A percentile compares a stretch with the other conserved stretches of the same genome.
phyloP scores from a whole-genome alignment of 1,139 yeast species.

The Saccharomyces hybrid region DNA sequence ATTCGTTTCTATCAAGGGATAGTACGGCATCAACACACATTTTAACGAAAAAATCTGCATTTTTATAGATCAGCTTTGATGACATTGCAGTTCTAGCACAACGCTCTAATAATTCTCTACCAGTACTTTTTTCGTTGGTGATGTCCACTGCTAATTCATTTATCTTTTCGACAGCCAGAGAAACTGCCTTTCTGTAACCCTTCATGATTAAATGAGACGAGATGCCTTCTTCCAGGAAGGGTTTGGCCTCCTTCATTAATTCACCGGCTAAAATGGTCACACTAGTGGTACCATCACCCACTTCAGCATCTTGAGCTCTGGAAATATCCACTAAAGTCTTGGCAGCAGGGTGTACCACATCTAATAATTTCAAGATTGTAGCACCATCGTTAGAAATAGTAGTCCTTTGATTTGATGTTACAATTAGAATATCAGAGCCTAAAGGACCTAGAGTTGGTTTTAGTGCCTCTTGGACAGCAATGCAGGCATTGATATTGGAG shows the following conservation, averaged over 20 bases:
- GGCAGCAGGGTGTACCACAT: constrained; percentile 98
- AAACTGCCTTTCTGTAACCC: constrained; percentile 80
- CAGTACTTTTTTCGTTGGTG: constrained; percentile 36
- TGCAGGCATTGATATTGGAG: constrained; percentile 91
- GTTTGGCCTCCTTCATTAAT: constrained; percentile 79
- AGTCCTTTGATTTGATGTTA: constrained; percentile 73
- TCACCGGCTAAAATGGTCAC: constrained; percentile 97
- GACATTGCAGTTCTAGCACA: constrained; percentile 98
- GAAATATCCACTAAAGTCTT: constrained; percentile 91
- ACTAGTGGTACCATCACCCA: constrained; percentile 97
- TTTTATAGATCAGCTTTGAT: constrained; percentile 81
- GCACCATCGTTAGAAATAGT: constrained; percentile 98
- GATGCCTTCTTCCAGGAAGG: constrained; percentile 91
- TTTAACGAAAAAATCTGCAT: constrained; percentile 81
- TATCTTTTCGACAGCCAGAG: constrained; percentile 65
- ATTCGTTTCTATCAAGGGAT: constrained; percentile 72
- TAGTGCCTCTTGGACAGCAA: constrained; percentile 93
- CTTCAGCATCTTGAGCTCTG: constrained; percentile 96
- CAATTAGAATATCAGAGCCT: constrained; percentile 91
- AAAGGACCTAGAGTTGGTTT: constrained; percentile 95
- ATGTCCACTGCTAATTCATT: constrained; percentile 69
- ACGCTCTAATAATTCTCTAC: constrained; percentile 69
- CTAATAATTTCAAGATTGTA: constrained; percentile 82
- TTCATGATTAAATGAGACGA: constrained; percentile 82
- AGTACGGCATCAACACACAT: constrained; percentile 96